Evolutionary conservation across 805 yeast genomes (phyloP).

Genomic region (Candida germanica): DNA sequence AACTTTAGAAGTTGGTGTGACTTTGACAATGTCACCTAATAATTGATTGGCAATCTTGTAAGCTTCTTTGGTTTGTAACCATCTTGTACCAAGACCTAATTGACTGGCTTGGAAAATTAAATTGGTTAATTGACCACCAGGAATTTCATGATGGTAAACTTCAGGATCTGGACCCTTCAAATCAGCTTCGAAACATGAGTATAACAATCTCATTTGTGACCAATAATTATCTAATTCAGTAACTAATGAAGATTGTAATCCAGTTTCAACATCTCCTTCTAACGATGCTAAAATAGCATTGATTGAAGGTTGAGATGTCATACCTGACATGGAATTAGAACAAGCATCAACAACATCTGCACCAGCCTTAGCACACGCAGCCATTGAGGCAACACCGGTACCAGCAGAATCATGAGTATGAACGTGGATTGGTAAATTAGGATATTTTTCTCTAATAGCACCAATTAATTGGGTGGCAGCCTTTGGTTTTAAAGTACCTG

Average conservation of each 20-base stretch:
- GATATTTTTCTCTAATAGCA: slow-evolving; percentile 79
- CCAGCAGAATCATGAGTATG: slow-evolving; percentile 99
- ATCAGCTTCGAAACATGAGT: slow-evolving; percentile 97
- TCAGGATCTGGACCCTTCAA: slow-evolving; percentile 99
- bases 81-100: slow-evolving; percentile 94
- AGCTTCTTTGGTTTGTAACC: slow-evolving; percentile 94
- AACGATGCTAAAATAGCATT: slow-evolving; percentile 89
- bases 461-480: slow-evolving; percentile 85
- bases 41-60: slow-evolving; percentile 87
- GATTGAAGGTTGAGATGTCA: slow-evolving; percentile 97
- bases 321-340: slow-evolving; percentile 94
- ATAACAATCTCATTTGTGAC: slow-evolving; percentile 97
- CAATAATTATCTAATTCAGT: slow-evolving; percentile 91
- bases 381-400: slow-evolving; percentile 97
- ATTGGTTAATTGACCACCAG: slow-evolving; percentile 99
- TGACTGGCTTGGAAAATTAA: slow-evolving; percentile 98
- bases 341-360: slow-evolving; percentile 99
- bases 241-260: slow-evolving; percentile 61
- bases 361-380: slow-evolving; percentile 91
- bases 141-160: slow-evolving; percentile 97
- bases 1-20: slow-evolving; percentile 99
- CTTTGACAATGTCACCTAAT: slow-evolving; percentile 96
- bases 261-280: slow-evolving; percentile 80
- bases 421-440: slow-evolving; percentile 94
- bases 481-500: slow-evolving; percentile 95